Evolutionary conservation across 352 stramenopile genomes (phyloP).

Genomic region (Globisporangium viniferum): DNA sequence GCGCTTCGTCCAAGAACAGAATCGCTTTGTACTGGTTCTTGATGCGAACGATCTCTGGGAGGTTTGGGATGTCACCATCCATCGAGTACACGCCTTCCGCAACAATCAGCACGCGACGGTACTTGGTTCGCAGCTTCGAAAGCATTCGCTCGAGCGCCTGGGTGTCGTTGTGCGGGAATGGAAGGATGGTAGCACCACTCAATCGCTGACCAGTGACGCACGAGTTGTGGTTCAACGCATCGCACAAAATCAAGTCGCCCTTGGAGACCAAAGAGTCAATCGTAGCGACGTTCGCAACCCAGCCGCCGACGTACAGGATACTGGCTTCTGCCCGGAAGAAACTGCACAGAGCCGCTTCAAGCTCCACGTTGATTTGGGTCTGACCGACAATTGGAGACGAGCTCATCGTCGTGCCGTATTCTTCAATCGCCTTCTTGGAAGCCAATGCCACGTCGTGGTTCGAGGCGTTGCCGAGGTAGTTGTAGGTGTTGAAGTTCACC

Average conservation of each 20-base stretch:
- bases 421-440: slow-evolving; percentile 57
- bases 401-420: slow-evolving; percentile 79
- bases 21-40: slow-evolving; percentile 71
- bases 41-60: slow-evolving; percentile 51
- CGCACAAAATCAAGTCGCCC: slow-evolving; percentile 73
- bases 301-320: slow-evolving; percentile 68
- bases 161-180: slow-evolving; percentile 79
- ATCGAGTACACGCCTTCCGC: slow-evolving; percentile 69
- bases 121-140: slow-evolving; percentile 58
- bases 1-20: slow-evolving; percentile 60
- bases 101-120: slow-evolving; percentile 72
- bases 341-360: slow-evolving; percentile 56
- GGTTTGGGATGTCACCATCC: slow-evolving; percentile 61
- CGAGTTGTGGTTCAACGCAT: slow-evolving; percentile 79
- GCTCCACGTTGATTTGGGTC: slow-evolving; percentile 63
- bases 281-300: slow-evolving; percentile 76
- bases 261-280: slow-evolving; percentile 72
- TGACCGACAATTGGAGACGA: slow-evolving; percentile 80
- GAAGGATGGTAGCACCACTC: slow-evolving; percentile 72
- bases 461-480: slow-evolving; percentile 76
- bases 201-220: slow-evolving; percentile 73
- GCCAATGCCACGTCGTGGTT: slow-evolving; percentile 48
- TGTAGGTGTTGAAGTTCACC: slow-evolving; percentile 88
- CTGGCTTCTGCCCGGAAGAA: slow-evolving; percentile 63
- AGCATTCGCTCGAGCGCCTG: slow-evolving; percentile 74